Conservation (phyloP, 805 yeast species). For the Starmerella roubikii region DNA sequence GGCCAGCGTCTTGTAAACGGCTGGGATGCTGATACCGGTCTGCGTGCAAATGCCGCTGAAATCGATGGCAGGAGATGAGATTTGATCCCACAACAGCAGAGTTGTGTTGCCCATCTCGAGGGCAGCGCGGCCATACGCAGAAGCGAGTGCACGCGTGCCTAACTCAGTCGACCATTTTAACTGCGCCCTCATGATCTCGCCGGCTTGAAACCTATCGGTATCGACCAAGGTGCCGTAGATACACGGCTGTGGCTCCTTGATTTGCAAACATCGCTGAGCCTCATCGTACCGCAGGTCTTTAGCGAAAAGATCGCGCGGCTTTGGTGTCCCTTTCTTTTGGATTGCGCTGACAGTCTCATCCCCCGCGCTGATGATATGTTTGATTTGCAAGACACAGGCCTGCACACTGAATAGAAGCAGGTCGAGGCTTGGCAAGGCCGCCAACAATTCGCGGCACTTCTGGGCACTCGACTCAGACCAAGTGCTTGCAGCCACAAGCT, state of each 20-base stretch:
- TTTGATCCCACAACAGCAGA: slow-evolving; percentile 75
- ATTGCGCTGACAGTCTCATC: neutral
- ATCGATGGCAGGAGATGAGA: slow-evolving; percentile 64
- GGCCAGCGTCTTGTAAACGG: slow-evolving; percentile 2
- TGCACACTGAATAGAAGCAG: neutral
- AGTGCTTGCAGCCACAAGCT: neutral
- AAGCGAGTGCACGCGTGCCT: slow-evolving; percentile 57
- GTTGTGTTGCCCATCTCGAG: slow-evolving; percentile 50
- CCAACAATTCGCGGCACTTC: neutral
- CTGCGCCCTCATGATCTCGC: slow-evolving; percentile 32
- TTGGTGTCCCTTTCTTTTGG: neutral
- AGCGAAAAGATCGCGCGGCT: slow-evolving; percentile 41
- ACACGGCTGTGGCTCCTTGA: slow-evolving; percentile 44
- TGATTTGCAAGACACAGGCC: neutral
- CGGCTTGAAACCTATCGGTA: slow-evolving; percentile 23
- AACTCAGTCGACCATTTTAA: slow-evolving; percentile 44
- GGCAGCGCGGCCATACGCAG: slow-evolving; percentile 69
- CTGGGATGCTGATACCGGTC: slow-evolving; percentile 8
- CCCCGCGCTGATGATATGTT: neutral
- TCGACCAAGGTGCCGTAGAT: slow-evolving; percentile 27
- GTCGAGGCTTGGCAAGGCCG: slow-evolving; percentile 26
- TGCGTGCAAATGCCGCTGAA: slow-evolving; percentile 29
- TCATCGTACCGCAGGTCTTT: slow-evolving; percentile 71
- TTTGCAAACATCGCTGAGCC: slow-evolving; percentile 55
- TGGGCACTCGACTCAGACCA: neutral